Conservation (phyloP, 139 green algal genomes). For the Chlamydomonas eustigma region DNA sequence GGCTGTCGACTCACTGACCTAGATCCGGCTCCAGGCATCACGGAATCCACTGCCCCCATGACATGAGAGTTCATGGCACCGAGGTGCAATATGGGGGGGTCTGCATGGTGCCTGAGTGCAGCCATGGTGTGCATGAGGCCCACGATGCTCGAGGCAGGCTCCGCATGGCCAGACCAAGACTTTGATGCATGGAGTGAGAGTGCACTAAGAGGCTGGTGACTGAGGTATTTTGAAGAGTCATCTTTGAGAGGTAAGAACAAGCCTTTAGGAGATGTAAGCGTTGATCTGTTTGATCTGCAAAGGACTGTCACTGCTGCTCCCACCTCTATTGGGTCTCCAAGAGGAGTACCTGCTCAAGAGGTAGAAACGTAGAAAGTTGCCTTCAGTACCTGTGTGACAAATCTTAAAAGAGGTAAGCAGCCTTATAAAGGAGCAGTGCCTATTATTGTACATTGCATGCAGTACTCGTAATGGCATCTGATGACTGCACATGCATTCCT, state of each 20-base stretch:
- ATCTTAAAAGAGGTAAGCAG: too few relatives aligned
- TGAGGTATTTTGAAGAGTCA: too few relatives aligned
- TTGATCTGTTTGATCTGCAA: too few relatives aligned
- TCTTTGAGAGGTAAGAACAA: too few relatives aligned
- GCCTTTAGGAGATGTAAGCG: too few relatives aligned
- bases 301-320: conserved; percentile 46
- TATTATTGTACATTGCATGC: too few relatives aligned
- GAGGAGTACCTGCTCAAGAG: conserved; percentile 21
- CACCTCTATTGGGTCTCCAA: conserved; percentile 83
- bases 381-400: too few relatives aligned
- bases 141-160: conserved; percentile 55
- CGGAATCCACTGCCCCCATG: conserved; percentile 19
- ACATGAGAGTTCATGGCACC: conserved; percentile 51
- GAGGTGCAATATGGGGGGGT: conserved; percentile 39
- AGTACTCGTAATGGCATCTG: too few relatives aligned
- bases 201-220: not conserved
- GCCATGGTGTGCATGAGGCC: conserved; percentile 30
- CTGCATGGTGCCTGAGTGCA: conserved; percentile 15
- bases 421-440: too few relatives aligned
- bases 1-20: too few relatives aligned
- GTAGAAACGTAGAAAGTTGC: not conserved
- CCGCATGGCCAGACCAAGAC: conserved; percentile 47
- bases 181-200: conserved; percentile 53
- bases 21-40: not conserved
- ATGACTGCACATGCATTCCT: too few relatives aligned